phyloP scores from a whole-genome alignment of 352 stramenopile species.

The Labyrinthula sp. region DNA sequence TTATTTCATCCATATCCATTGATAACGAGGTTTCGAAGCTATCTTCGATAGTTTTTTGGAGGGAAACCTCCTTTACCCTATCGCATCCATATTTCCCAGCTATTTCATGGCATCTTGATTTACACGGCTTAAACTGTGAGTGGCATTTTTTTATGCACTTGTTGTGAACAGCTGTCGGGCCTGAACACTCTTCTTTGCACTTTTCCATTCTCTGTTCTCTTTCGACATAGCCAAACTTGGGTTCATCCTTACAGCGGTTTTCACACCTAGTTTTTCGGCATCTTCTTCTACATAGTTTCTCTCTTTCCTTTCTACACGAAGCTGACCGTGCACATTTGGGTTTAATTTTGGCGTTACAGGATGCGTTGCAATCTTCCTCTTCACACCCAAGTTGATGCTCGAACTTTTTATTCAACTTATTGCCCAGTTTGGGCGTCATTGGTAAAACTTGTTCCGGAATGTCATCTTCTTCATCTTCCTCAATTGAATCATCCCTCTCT shows the following conservation, averaged over 20 bases:
- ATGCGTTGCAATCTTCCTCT: constrained; percentile 11
- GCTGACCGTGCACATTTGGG: constrained; percentile 18
- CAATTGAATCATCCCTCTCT: not conserved
- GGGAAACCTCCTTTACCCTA: constrained; percentile 8
- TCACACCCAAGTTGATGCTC: constrained; percentile 23
- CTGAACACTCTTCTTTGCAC: constrained; percentile 26
- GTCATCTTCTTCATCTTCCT: constrained; percentile 5
- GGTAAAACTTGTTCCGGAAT: constrained; percentile 8
- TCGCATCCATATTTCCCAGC: constrained; percentile 18
- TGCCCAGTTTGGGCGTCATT: constrained; percentile 13
- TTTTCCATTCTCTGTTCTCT: constrained; percentile 29
- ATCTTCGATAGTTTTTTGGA: too few relatives aligned
- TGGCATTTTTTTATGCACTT: constrained; percentile 29
- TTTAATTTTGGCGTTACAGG: constrained; percentile 27
- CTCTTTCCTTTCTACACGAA: constrained; percentile 14
- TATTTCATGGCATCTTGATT: constrained; percentile 20
- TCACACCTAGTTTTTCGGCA: constrained; percentile 26
- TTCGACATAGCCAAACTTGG: constrained; percentile 26
- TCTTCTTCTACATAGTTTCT: constrained; percentile 16
- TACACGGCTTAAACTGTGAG: constrained; percentile 19
- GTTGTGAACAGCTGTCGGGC: constrained; percentile 22
- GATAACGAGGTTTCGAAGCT: too few relatives aligned
- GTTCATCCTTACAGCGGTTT: constrained; percentile 26
- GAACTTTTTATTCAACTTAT: constrained; percentile 24
- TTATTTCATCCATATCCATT: too few relatives aligned